Base-by-base conservation (phyloP, 2,329 filamentous ascomycete species). In the Aureobasidium pullulans region DNA sequence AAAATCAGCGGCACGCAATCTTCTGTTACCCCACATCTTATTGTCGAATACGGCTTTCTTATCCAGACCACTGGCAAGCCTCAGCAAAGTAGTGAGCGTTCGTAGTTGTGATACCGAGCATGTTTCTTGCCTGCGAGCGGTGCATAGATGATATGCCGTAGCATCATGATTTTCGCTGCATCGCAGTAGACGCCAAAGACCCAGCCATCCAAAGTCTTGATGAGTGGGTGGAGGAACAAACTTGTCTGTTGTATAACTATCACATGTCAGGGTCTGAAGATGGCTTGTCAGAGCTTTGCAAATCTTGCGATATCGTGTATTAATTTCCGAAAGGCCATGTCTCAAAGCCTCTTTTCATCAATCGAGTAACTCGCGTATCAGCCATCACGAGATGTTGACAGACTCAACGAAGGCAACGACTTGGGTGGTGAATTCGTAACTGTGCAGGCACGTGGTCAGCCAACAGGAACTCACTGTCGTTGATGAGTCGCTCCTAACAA, bases 181-280 rank as follows among this genome's bases (percentile, higher is more conserved):
- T 23, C 23, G 23, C 23, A 23, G 23, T 23, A 23, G 3, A 23
- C 23, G 2, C 23, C 23, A 23, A 23, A 23, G 23, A 23, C 23
- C 23, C 23, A 23, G 23, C 23, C 23, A 23, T 23, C 3, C 23
- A 23, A 23, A 3, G 23, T 23, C 23, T 3, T 6, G 6, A n/a
- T 2, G 13, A 10, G 34, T 7, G 19, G 10, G 29, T 15, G 5
- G 13, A 13, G 8, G 32, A 36, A 36, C 8, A 9, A 6, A 16
- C 5, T 29, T 34, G 10, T 3, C 32, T n/a, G 28, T 43, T 15
- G 49, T 9, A 37, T 15, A 19, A 19, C 19, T 40, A 34, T 43
- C 40, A 44, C 39, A 56, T 56, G 52, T 54, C 50, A 44, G 50
- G 50, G 50, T 36, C 29, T 54, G 39, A 6, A 44, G 39, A 34